Evolutionary conservation across 139 green algal genomes (phyloP), one percentile per base, ranked within the genome.

Genomic region (Chlorella sp.): DNA sequence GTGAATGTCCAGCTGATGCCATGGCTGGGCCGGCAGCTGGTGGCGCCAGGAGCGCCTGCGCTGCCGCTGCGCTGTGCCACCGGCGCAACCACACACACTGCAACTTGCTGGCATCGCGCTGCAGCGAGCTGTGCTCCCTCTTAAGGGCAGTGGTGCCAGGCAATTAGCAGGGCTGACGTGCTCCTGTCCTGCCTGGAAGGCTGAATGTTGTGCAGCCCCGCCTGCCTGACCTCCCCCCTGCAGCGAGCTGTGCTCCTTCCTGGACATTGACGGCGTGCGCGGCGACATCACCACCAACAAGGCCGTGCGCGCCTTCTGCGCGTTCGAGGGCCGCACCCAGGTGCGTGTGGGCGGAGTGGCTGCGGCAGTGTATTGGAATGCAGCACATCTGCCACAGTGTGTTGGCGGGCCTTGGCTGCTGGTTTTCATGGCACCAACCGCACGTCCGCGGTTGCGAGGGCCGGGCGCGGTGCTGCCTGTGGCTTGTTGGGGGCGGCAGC

Each of bases 241-340:
- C 85, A 81, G 88, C n/a, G 89, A 96, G 88, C 90, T 98, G 43
- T 98, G 96, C 93, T 95, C 93, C 64, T 85, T 92, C 60, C 88
- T 98, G 36, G 89, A 98, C 73, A 93, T 98, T 51, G 96, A 99
- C 81, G 96, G 96, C 56, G 92, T 99, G 56, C 95, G 96, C 40
- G 96, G 96, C 8, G 96, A 99, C 91, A 95, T 99, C 56, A 93
- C 96, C 16, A 89, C 89, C 70, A 98, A 97, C 90, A 88, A 95
- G 36, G 94, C 94, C 0, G 94, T 93, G 26, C 90, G 87, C 43
- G 96, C 96, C 17, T 93, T 96, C 70, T 94, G 96, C 32, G 95
- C 96, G 0, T 94, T 92, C 38, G 94, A 98, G 85, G 93, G 92
- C 3, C 88, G 93, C 24, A 89, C 56, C 16, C 26, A 34, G 51